Conservation (phyloP, 2,329 filamentous ascomycete species). For the Phialophora tarda region DNA sequence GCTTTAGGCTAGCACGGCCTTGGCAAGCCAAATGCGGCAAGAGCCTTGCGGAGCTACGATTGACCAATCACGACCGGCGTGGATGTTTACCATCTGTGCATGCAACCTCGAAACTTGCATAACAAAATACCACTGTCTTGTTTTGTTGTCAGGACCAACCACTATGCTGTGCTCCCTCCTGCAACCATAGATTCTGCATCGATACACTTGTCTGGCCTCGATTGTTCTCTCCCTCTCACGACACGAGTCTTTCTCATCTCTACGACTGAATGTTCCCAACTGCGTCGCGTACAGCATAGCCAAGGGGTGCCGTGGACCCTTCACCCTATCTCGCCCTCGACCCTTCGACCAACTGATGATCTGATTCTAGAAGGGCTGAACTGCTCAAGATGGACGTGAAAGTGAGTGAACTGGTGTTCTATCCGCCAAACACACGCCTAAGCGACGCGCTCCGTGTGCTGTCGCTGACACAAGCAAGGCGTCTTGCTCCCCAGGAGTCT, state of each 20-base stretch:
- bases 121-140: constrained; percentile 28
- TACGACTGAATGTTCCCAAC: constrained; percentile 26
- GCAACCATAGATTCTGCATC: constrained; percentile 36
- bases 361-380: neutral
- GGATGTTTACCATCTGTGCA: constrained; percentile 8
- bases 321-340: constrained; percentile 1
- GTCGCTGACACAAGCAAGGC: neutral
- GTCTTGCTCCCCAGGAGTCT: constrained; percentile 1
- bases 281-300: constrained; percentile 23
- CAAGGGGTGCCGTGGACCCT: constrained; percentile 21
- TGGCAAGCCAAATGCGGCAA: constrained; percentile 15
- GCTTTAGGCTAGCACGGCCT: neutral
- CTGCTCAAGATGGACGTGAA: constrained; percentile 54
- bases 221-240: constrained; percentile 30
- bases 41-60: constrained; percentile 3
- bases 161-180: constrained; percentile 31
- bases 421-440: neutral
- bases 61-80: constrained; percentile 4
- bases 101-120: constrained; percentile 13
- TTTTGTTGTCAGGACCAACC: constrained; percentile 31
- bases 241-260: constrained; percentile 14
- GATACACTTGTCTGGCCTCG: constrained; percentile 31
- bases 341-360: constrained; percentile 3
- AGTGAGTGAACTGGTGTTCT: constrained; percentile 44
- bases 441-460: neutral